These are phyloP conservation scores for Saccharomyces hybrid DNA, from an alignment of 1,139 yeast species.

Conservation along the genomic window DNA sequence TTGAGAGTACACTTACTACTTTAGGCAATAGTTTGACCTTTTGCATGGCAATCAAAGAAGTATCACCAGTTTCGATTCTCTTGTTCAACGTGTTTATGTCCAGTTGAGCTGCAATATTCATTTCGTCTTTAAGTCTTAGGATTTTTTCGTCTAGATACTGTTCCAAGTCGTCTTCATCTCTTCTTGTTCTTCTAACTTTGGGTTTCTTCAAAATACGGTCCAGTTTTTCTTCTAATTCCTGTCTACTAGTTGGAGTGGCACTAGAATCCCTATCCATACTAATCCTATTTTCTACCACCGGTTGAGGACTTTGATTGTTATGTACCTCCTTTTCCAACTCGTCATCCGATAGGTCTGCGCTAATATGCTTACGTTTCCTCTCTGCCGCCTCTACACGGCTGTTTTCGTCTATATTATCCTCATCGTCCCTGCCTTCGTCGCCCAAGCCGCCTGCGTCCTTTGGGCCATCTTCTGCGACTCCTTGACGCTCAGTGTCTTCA, in stretches of 20 bases:
- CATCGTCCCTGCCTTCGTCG: background rate
- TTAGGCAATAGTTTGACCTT: constrained; percentile 75
- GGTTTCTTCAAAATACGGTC: constrained; percentile 65
- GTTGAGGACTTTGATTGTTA: constrained; percentile 9
- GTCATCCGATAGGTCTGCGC: constrained; percentile 23
- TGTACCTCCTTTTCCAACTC: constrained; percentile 24
- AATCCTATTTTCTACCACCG: constrained; percentile 29
- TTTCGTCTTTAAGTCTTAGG: constrained; percentile 70
- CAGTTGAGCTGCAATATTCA: constrained; percentile 87
- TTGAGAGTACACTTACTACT: constrained; percentile 66
- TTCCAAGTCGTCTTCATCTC: constrained; percentile 87
- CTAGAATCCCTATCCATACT: constrained; percentile 33
- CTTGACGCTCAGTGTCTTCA: background rate
- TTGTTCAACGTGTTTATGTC: constrained; percentile 80
- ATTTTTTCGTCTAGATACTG: constrained; percentile 91
- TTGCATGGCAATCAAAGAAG: constrained; percentile 60
- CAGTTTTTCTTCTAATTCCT: constrained; percentile 73
- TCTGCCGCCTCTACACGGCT: constrained; percentile 7
- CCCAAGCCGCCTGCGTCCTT: background rate
- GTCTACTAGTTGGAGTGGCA: constrained; percentile 54
- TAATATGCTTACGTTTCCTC: constrained; percentile 27
- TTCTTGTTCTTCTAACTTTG: constrained; percentile 49
- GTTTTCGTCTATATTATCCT: background rate
- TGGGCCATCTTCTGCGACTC: background rate
- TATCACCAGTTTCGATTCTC: constrained; percentile 28